phyloP scores from a whole-genome alignment of 768 basidiomycete genomes.

The Russula brevipes region DNA sequence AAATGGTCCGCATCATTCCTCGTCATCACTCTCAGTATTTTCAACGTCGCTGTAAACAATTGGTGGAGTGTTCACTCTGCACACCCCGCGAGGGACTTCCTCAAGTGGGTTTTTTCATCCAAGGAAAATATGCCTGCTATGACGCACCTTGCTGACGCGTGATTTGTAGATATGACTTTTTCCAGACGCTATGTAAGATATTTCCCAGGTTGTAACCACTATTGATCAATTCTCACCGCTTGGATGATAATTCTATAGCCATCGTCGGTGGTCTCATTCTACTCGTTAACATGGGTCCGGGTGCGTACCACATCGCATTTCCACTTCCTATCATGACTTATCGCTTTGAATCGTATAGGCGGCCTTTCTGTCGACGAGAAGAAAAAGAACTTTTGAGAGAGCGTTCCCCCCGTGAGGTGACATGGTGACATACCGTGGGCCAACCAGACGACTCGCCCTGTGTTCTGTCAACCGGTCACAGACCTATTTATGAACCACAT shows the following conservation, averaged over 20 bases:
- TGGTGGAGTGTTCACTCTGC: slow-evolving; percentile 93
- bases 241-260: slow-evolving; percentile 37
- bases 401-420: not conserved
- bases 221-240: slow-evolving; percentile 5
- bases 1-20: slow-evolving; percentile 98
- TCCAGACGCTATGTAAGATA: slow-evolving; percentile 81
- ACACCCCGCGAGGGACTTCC: slow-evolving; percentile 96
- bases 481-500: slow-evolving; percentile 14
- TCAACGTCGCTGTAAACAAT: slow-evolving; percentile 98
- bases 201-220: not conserved
- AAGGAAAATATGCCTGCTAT: slow-evolving; percentile 3
- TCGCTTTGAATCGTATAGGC: slow-evolving; percentile 39
- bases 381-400: slow-evolving; percentile 83
- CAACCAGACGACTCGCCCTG: not conserved
- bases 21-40: slow-evolving; percentile 82
- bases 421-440: not conserved
- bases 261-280: slow-evolving; percentile 97
- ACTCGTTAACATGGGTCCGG: slow-evolving; percentile 97
- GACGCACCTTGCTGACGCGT: slow-evolving; percentile 26
- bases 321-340: slow-evolving; percentile 1
- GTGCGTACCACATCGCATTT: slow-evolving; percentile 37
- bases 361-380: slow-evolving; percentile 98
- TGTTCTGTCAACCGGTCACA: slow-evolving; percentile 7
- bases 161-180: slow-evolving; percentile 84
- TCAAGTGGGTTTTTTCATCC: slow-evolving; percentile 55